Conservation (phyloP, 345 rosid species). For the Salix caprea region DNA sequence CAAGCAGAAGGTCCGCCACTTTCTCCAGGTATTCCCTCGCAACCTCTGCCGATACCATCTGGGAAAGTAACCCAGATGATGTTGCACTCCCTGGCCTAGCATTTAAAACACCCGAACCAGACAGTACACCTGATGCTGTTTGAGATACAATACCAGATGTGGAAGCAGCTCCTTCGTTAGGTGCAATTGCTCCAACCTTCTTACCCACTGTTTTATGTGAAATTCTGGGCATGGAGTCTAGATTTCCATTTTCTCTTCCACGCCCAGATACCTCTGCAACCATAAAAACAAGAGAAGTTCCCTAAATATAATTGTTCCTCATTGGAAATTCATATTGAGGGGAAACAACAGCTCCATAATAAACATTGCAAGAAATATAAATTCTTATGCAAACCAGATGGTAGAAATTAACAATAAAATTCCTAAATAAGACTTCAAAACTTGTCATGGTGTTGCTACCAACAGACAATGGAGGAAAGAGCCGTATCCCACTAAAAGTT, state of each 20-base stretch:
- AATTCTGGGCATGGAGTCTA: constrained; percentile 55
- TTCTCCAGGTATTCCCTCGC: constrained; percentile 94
- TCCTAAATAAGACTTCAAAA: not conserved
- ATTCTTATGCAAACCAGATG: not conserved
- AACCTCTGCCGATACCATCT: constrained; percentile 88
- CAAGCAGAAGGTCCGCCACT: constrained; percentile 93
- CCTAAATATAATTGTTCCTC: not conserved
- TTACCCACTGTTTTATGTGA: constrained; percentile 52
- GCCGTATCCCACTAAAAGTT: not conserved
- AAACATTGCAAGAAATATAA: not conserved
- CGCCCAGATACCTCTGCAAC: constrained; percentile 75
- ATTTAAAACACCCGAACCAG: constrained; percentile 95
- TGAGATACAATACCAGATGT: constrained; percentile 83
- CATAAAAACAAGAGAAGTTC: not conserved
- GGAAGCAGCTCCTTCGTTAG: constrained; percentile 65
- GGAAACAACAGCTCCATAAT: not conserved
- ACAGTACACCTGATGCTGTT: constrained; percentile 72
- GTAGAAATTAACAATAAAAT: not conserved
- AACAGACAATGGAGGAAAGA: not conserved
- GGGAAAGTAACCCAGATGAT: constrained; percentile 85
- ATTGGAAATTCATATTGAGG: not conserved
- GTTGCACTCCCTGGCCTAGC: constrained; percentile 96
- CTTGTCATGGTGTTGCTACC: not conserved
- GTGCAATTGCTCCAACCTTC: constrained; percentile 46
- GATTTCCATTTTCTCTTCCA: constrained; percentile 73